Evolutionary conservation across 164 flowering plant genomes (phyloP).

Genomic region (Cinnamomum micranthum): DNA sequence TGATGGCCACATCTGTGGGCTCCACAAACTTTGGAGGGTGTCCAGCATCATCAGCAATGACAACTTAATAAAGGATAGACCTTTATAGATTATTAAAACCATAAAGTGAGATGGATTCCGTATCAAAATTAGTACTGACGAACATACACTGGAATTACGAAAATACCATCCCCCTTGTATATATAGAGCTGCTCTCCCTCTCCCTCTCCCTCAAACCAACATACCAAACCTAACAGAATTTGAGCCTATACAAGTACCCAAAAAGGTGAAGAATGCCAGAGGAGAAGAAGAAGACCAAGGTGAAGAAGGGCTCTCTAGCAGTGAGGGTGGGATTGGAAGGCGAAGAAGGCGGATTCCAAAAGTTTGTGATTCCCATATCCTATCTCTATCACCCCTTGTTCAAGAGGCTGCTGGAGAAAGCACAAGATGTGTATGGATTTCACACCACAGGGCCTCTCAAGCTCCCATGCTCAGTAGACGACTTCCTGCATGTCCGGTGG

Average conservation of each 20-base stretch:
- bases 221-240: not conserved
- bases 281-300: slow-evolving; percentile 37
- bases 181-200: not conserved
- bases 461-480: slow-evolving; percentile 61
- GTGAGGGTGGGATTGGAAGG: slow-evolving; percentile 40
- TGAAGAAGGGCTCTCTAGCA: slow-evolving; percentile 48
- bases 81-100: not conserved
- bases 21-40: not conserved
- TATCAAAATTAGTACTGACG: not conserved
- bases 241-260: not conserved
- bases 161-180: not conserved
- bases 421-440: slow-evolving; percentile 57
- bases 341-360: slow-evolving; percentile 30
- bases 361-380: slow-evolving; percentile 58
- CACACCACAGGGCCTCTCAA: slow-evolving; percentile 44
- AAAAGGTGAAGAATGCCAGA: slow-evolving; percentile 11
- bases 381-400: slow-evolving; percentile 55
- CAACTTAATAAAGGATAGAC: not conserved
- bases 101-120: slow-evolving; percentile 6
- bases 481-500: slow-evolving; percentile 55
- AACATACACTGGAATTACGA: not conserved
- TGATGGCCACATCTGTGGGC: not conserved
- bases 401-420: slow-evolving; percentile 44
- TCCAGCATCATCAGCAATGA: not conserved
- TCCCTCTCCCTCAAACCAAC: not conserved